phyloP scores from a whole-genome alignment of 139 green algal genomes.

The Bryopsis sp. region DNA sequence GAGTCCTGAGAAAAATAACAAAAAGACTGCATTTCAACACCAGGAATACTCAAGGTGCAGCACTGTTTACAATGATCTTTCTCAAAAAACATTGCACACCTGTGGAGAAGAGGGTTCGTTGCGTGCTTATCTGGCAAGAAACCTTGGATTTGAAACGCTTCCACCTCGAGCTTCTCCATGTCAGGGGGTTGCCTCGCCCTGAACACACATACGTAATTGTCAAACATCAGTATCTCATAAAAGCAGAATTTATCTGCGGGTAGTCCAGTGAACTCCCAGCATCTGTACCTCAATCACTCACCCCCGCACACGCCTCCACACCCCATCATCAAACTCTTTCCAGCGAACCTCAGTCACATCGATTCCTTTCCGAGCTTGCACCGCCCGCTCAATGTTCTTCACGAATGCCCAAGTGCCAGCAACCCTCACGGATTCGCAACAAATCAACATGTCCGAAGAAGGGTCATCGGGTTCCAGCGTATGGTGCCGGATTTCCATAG shows the following conservation, averaged over 20 bases:
- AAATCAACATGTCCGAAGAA: not conserved
- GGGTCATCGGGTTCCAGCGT: conserved; percentile 16
- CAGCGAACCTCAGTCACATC: not conserved
- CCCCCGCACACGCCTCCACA: conserved; percentile 2
- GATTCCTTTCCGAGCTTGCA: not conserved
- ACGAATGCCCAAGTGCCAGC: conserved; percentile 18
- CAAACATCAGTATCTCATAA: not conserved
- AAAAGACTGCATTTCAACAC: no score
- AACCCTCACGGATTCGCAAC: conserved; percentile 8
- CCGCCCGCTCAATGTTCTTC: conserved; percentile 7
- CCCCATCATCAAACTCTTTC: conserved; percentile 2
- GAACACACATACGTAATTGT: not conserved
- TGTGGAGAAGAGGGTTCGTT: conserved; percentile 2
- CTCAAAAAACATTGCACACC: no score
- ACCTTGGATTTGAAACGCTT: not conserved
- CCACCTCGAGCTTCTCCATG: conserved; percentile 17
- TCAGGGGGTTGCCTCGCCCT: conserved; percentile 7
- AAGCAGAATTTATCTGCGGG: no score
- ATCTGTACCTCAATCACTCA: not conserved
- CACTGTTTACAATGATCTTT: no score
- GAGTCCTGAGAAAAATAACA: not conserved
- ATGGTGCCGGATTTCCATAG: conserved; percentile 2
- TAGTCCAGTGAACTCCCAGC: no score
- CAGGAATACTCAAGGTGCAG: no score
- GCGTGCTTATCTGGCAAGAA: conserved; percentile 14